Percentiles rank a stretch among this genome's conserved stretches.
phyloP scores from a whole-genome alignment of 805 yeast genomes.

The Candida nonsorbophila region DNA sequence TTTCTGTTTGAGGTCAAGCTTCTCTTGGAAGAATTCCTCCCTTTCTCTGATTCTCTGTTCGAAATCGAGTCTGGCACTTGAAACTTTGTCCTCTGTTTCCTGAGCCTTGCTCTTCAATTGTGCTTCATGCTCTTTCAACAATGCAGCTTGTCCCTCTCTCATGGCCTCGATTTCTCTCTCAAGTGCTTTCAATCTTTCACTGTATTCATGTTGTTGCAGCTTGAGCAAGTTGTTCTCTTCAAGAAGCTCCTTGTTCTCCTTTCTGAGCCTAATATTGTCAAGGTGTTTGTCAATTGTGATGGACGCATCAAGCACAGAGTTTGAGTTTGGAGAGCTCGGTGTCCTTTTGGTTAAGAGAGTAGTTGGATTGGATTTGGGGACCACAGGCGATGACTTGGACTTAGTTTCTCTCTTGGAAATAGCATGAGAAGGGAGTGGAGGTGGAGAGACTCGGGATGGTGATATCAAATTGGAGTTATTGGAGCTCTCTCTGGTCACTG shows the following conservation, averaged over 20 bases:
- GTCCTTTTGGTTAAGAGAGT: slow-evolving; percentile 17
- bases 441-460: not conserved
- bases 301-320: slow-evolving; percentile 26
- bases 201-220: slow-evolving; percentile 3
- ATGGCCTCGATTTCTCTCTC: slow-evolving; percentile 6
- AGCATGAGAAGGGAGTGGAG: not conserved
- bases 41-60: slow-evolving; percentile 4
- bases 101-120: slow-evolving; percentile 4
- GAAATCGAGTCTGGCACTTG: not conserved
- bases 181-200: not conserved
- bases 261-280: slow-evolving; percentile 33
- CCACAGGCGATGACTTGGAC: slow-evolving; percentile 2
- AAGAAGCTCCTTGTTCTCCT: slow-evolving; percentile 19
- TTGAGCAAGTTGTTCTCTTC: slow-evolving; percentile 8
- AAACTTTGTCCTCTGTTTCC: slow-evolving; percentile 5
- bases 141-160: slow-evolving; percentile 2
- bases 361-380: slow-evolving; percentile 32
- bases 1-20: not conserved
- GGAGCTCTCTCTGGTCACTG: slow-evolving; percentile 18
- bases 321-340: slow-evolving; percentile 2
- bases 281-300: slow-evolving; percentile 37
- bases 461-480: not conserved
- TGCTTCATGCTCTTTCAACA: slow-evolving; percentile 1
- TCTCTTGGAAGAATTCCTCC: not conserved
- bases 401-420: not conserved